phyloP scores from a whole-genome alignment of 306 rosid genomes.

The Casuarina glauca region DNA sequence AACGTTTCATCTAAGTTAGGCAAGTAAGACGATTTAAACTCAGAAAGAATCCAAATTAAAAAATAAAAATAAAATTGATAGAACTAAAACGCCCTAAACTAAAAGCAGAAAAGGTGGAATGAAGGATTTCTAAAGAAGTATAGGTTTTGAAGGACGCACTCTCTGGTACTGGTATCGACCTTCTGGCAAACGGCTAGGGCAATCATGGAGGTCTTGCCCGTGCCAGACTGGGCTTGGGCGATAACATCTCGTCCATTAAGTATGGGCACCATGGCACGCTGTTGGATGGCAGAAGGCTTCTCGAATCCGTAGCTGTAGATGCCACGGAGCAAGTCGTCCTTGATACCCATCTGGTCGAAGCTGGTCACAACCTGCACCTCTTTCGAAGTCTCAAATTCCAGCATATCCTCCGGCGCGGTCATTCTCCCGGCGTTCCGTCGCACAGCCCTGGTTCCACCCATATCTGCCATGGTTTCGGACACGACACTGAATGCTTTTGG shows the following conservation, averaged over 20 bases:
- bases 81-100: background rate
- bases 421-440: slow-evolving; percentile 68
- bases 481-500: no score
- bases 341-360: slow-evolving; percentile 94
- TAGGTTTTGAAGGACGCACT: slow-evolving; percentile 44
- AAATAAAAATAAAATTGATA: background rate
- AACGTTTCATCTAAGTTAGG: background rate
- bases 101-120: background rate
- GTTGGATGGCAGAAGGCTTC: slow-evolving; percentile 98
- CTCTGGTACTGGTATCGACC: slow-evolving; percentile 76
- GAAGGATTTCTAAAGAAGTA: background rate
- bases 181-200: slow-evolving; percentile 92
- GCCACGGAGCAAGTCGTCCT: slow-evolving; percentile 87
- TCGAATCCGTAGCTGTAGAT: slow-evolving; percentile 89
- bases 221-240: slow-evolving; percentile 99
- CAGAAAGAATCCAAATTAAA: no score
- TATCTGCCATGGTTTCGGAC: slow-evolving; percentile 40
- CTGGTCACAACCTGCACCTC: slow-evolving; percentile 76
- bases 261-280: slow-evolving; percentile 89
- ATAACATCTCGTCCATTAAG: slow-evolving; percentile 94
- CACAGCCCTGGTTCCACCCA: slow-evolving; percentile 60
- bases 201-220: slow-evolving; percentile 97
- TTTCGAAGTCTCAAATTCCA: slow-evolving; percentile 86
- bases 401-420: slow-evolving; percentile 52
- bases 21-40: background rate